Conservation (phyloP, 2,329 filamentous ascomycete species). For the Talaromyces sp. region DNA sequence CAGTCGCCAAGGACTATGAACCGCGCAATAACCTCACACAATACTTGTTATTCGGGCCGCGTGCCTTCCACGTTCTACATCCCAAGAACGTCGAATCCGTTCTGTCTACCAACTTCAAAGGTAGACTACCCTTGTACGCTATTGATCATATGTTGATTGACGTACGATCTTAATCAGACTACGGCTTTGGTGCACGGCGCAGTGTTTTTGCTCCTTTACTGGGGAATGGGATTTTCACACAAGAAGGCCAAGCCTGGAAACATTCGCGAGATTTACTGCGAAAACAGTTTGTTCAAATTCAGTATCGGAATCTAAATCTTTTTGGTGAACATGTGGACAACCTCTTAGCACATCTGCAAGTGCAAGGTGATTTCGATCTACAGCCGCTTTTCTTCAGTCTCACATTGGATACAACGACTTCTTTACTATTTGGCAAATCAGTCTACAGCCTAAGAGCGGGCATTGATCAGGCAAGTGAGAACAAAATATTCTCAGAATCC, state of each 20-base stretch:
- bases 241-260: constrained; percentile 23
- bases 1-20: constrained; percentile 23
- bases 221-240: constrained; percentile 13
- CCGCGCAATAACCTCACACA: constrained; percentile 26
- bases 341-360: constrained; percentile 28
- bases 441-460: not conserved
- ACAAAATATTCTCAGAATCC: constrained; percentile 23
- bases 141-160: no score
- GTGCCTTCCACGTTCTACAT: constrained; percentile 20
- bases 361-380: constrained; percentile 26
- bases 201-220: no score
- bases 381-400: constrained; percentile 40
- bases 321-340: constrained; percentile 34
- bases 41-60: constrained; percentile 20
- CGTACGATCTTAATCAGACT: no score
- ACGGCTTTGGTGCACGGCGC: no score
- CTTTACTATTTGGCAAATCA: constrained; percentile 36
- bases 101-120: constrained; percentile 20
- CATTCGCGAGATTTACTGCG: constrained; percentile 33
- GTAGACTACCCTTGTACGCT: not conserved
- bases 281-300: constrained; percentile 33
- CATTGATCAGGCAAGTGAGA: not conserved
- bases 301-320: constrained; percentile 32
- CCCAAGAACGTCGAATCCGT: constrained; percentile 21
- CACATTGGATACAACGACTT: constrained; percentile 37